Evolutionary conservation across 306 rosid genomes (phyloP), one percentile per base, ranked within the genome.

Genomic region (Ormosia emarginata): DNA sequence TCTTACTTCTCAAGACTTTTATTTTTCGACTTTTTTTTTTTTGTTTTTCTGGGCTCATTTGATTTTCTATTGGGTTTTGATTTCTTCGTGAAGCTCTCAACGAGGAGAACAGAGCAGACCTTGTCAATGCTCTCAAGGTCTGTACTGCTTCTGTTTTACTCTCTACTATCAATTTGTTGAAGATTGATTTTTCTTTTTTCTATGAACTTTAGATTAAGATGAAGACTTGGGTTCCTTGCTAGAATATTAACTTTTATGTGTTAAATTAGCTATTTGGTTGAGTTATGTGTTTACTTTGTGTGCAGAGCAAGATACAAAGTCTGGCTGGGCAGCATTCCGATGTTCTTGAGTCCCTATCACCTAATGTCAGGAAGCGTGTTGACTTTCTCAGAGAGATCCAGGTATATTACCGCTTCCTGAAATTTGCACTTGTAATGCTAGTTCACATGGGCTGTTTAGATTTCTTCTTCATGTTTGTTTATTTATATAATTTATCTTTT

Each of bases 351-450:
- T 81, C 82, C 17, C 84, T 94, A 3, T 3, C 98, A 0, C 97
- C 96, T 0, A 75, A 15, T 40, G 94, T 94, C 62, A 84, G 94
- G 64, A 94, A 90, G 88, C 90, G 98, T 24, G 98, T 94, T 4
- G 98, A 94, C 75, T 86, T 91, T 83, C 98, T 94, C 55, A 88
- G 96, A 83, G 97, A 92, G 78, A 88, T 94, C 64, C 98, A 94
- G 97, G 98, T 81, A 83, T 68, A 81, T 65, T 2, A 7, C 74
- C 2, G 6, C 37, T 6, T 43, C 52, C 7, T 24, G 3, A 70
- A 79, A 24, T 9, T 24, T 32, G 29, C 41, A 0, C 6, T 24
- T 74, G 29, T 40, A 9, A 15, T 53, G 41, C 75, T 43, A 29
- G 5, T 50, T 39, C 24, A 29, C 46, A 2, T 58, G 18, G n/a